A percentile compares a stretch with the other conserved stretches of the same genome.
These are phyloP conservation scores for Hibiscus mutabilis DNA, from an alignment of 345 rosid genomes.

Conservation along the genomic window DNA sequence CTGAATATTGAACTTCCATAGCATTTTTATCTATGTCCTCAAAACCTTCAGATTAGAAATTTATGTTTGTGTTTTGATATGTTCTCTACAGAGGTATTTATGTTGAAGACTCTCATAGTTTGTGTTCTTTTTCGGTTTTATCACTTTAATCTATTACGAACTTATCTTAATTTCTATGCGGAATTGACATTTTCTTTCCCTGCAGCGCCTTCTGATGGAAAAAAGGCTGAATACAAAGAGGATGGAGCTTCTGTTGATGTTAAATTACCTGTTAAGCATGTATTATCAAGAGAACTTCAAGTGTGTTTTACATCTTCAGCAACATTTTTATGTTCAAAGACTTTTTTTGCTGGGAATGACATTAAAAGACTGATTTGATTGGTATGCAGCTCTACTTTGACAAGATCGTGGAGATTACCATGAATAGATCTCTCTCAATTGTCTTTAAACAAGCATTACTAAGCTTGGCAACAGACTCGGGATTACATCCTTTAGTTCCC, in stretches of 20 bases:
- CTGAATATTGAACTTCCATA: background rate
- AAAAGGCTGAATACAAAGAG: constrained; percentile 60
- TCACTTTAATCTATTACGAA: background rate
- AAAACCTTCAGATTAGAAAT: background rate
- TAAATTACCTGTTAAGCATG: constrained; percentile 50
- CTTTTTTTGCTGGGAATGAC: background rate
- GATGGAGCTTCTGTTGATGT: constrained; percentile 51
- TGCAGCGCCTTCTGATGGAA: constrained; percentile 46
- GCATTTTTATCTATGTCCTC: background rate
- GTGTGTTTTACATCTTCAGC: constrained; percentile 20
- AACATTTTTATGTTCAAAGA: background rate
- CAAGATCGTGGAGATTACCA: constrained; percentile 47
- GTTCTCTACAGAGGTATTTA: background rate
- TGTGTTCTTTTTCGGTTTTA: background rate
- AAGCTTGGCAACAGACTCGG: constrained; percentile 68
- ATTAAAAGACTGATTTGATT: background rate
- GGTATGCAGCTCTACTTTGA: constrained; percentile 61
- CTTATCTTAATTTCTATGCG: background rate
- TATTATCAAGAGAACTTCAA: constrained; percentile 75
- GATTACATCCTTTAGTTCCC: constrained; percentile 74
- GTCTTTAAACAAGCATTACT: constrained; percentile 60
- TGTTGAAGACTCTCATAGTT: background rate
- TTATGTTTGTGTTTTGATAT: background rate
- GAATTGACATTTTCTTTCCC: constrained; percentile 5
- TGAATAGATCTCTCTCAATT: constrained; percentile 36